These are phyloP conservation scores for Chiua virens DNA, from an alignment of 768 basidiomycete genomes.

Conservation along the genomic window DNA sequence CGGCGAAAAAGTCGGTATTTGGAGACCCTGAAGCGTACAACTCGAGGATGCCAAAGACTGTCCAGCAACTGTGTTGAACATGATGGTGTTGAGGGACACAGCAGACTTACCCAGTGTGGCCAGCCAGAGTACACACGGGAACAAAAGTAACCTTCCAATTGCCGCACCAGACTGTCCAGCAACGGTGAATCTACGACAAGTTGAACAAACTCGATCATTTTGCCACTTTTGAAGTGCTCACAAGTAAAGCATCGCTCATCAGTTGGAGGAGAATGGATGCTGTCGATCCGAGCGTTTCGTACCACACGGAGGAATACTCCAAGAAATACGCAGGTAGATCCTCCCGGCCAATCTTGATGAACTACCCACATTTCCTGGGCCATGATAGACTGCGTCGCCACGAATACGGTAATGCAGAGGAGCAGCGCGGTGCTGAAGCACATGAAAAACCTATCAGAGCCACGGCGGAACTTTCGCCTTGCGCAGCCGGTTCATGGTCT, in stretches of 20 bases:
- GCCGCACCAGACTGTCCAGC: constrained; percentile 32
- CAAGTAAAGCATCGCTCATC: constrained; percentile 34
- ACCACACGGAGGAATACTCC: constrained; percentile 22
- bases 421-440: constrained; percentile 16
- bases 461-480: too few species aligned
- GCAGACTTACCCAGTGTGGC: background rate
- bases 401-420: constrained; percentile 27
- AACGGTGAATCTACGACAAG: constrained; percentile 33
- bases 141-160: constrained; percentile 3
- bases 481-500: constrained; percentile 4
- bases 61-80: too few species aligned
- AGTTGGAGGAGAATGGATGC: constrained; percentile 30
- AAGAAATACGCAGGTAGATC: constrained; percentile 31
- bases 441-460: constrained; percentile 9
- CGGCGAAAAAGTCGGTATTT: constrained; percentile 4
- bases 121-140: constrained; percentile 12
- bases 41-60: constrained; percentile 9
- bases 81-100: too few species aligned
- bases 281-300: constrained; percentile 25
- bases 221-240: constrained; percentile 12
- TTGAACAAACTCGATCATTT: too few species aligned
- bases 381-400: constrained; percentile 17
- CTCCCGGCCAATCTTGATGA: constrained; percentile 32
- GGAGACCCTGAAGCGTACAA: constrained; percentile 4
- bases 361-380: constrained; percentile 35